Evolutionary conservation across 345 rosid species (phyloP), one percentile per base, ranked within the genome.

Genomic region (Populus davidiana): DNA sequence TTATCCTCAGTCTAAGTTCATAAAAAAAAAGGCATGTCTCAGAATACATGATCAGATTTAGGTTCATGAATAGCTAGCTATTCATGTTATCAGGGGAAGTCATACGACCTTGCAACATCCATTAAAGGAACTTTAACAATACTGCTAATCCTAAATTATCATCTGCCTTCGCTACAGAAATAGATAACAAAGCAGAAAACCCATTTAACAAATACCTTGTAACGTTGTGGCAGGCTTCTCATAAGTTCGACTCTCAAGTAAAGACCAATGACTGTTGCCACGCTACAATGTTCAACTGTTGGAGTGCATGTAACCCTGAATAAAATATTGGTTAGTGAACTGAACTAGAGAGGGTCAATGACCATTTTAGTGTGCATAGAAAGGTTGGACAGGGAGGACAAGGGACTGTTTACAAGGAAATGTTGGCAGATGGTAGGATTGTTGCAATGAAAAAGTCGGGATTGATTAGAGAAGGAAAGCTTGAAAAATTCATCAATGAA

Each of bases 261-360:
- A 79, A 93, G 94, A 78, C 99, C 99, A 66, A 96, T 96, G 59
- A 92, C 86, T 13, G 95, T 84, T 20, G 97, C 97, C 97, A 96
- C 89, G 79, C 94, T 89, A 85, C 98, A 96, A 75, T 89, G 97
- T 80, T 91, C 97, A 31, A 96, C 90, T 8, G 98, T 94, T 50
- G 99, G 99, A 75, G 95, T 92, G 72, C 94, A 96, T 27, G 97
- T 91, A 79, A 96, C 92, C 86, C 97, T 96, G 84, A 71, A 54
- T 4, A 36, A 8, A 2, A 64, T 36, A 36, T 33, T 33, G 35
- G 35, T 33, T 33, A 5, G 5, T 49, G 6, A 16, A 49, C 6
- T 1, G 54, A 49, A 17, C 20, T 49, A 5, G 54, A 49, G 20
- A 49, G 17, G 54, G 21, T 6, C 54, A 49, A 18, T 13, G 20